A percentile compares a stretch with the other conserved stretches of the same genome.
Evolutionary conservation across 2,329 filamentous ascomycete genomes (phyloP).

Genomic region (Tolypocladium tropicale): DNA sequence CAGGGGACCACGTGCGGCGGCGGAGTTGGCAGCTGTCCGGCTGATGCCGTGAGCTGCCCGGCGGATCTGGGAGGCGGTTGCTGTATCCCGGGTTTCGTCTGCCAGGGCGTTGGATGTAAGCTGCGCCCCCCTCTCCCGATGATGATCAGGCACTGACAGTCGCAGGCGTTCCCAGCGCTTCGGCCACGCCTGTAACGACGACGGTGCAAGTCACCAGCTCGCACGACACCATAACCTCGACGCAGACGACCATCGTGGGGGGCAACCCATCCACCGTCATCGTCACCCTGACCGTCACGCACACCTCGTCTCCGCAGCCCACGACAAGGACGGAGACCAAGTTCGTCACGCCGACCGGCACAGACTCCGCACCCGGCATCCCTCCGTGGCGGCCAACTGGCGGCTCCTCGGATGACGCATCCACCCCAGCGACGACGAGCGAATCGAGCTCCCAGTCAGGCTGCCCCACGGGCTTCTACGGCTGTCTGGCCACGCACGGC

Average conservation of each 20-base stretch:
- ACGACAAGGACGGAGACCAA: conserved; percentile 24
- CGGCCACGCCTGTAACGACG: conserved; percentile 12
- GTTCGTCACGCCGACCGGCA: conserved; percentile 25
- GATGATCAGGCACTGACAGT: background rate
- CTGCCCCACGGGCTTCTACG: conserved; percentile 88
- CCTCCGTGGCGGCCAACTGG: conserved; percentile 37
- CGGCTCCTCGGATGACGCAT: conserved; percentile 16
- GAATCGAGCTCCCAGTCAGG: conserved; percentile 26
- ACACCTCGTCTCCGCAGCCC: conserved; percentile 23
- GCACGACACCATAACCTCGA: conserved; percentile 25
- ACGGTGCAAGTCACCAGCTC: conserved; percentile 8
- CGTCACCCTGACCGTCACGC: conserved; percentile 29
- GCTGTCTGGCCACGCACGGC: conserved; percentile 74
- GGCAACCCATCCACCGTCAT: conserved; percentile 28
- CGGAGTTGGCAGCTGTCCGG: conserved; percentile 48
- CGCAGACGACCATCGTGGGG: conserved; percentile 24
- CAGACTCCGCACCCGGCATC: conserved; percentile 25
- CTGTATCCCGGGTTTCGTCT: conserved; percentile 62
- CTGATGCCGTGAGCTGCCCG: conserved; percentile 54
- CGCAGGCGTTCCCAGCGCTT: conserved; percentile 21
- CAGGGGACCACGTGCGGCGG: conserved; percentile 53
- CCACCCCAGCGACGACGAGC: conserved; percentile 24
- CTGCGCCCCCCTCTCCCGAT: too few relatives aligned
- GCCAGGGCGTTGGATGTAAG: conserved; percentile 61
- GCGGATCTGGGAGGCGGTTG: conserved; percentile 61